Evolutionary conservation across 805 yeast genomes (phyloP).

Genomic region (Maudiozyma turicensis): DNA sequence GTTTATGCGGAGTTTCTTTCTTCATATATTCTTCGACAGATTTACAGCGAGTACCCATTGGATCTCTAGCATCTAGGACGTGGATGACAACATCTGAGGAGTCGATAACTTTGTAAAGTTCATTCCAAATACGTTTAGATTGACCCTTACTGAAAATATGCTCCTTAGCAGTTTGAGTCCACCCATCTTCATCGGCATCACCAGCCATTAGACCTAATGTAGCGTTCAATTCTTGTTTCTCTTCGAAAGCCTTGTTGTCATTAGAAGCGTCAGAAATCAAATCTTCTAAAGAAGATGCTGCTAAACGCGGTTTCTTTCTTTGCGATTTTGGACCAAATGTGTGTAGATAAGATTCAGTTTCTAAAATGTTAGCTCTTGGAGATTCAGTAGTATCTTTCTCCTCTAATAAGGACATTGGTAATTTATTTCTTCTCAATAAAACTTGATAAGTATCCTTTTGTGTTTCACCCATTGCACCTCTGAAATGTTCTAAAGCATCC

Average conservation of each 20-base stretch:
- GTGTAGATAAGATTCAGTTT: conserved; percentile 71
- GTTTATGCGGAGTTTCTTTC: conserved; percentile 94
- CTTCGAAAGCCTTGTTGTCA: conserved; percentile 54
- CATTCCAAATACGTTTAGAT: conserved; percentile 98
- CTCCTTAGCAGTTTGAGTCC: conserved; percentile 86
- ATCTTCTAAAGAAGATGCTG: conserved; percentile 71
- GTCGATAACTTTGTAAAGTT: conserved; percentile 90
- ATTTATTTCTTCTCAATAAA: conserved; percentile 73
- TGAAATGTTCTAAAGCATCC: conserved; percentile 87
- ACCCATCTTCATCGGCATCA: conserved; percentile 57
- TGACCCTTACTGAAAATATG: conserved; percentile 95
- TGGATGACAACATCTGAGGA: conserved; percentile 96
- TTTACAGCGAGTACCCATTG: conserved; percentile 89
- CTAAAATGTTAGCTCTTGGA: conserved; percentile 72
- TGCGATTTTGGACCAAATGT: conserved; percentile 95
- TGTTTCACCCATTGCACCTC: conserved; percentile 87
- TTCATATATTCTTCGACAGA: conserved; percentile 87
- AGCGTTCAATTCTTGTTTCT: conserved; percentile 63
- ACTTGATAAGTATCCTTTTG: conserved; percentile 79
- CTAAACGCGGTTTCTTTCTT: conserved; percentile 80
- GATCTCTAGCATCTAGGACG: conserved; percentile 96
- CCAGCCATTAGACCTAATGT: conserved; percentile 78
- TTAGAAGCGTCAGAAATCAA: conserved; percentile 49
- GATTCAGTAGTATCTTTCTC: conserved; percentile 72
- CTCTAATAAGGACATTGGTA: conserved; percentile 91